Evolutionary conservation across 1,284 basidiomycete species (phyloP), one percentile per base, ranked within the genome.

Genomic region (Microbotryomycetes sp.): DNA sequence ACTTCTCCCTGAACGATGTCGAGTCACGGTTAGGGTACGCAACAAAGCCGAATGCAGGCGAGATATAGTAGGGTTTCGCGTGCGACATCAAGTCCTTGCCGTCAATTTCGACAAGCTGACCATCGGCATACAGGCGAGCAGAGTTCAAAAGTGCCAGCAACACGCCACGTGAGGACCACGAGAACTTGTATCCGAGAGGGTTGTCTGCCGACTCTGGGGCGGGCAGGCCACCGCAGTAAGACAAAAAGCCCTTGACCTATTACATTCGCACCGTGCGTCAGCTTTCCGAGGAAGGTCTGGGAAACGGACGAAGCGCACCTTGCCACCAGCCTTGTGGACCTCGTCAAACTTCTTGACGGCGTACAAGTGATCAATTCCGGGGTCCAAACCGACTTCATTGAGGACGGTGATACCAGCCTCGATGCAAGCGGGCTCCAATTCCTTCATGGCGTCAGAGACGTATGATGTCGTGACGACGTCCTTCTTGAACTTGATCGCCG

Each of bases 11-110:
- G 85, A 94, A 98, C 5, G 88, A 86, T 15, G 86, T 84, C 26
- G 91, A 94, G 80, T 99, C 88, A 65, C 96, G 85, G 82, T 99
- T 98, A 61, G 94, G 93, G 80, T 98, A 99, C 49, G 87, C 89
- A 70, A 97, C 92, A 74, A 97, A 97, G 11, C 91, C 70, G 56
- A 71, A 71, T 0, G 69, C 91, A 27, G 94, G 94, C 24, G 89
- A 86, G 78, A 97, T 94, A 78, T 85, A 96, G 83, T 94, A 97
- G 15, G 93, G 89, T 76, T 89, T 84, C 61, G 94, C 94, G 67
- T 85, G 80, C 16, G 77, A 59, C 92, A 97, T 97, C 61, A 97
- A 82, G 56, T 91, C 86, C 70, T 78, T 77, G 59, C 78, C 80
- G 6, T 80, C 75, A 51, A 97, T 80, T 54, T 83, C 79, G 56